Evolutionary conservation across 192 early-diverging fungal species (phyloP).

Genomic region (Spinellus fusiger): DNA sequence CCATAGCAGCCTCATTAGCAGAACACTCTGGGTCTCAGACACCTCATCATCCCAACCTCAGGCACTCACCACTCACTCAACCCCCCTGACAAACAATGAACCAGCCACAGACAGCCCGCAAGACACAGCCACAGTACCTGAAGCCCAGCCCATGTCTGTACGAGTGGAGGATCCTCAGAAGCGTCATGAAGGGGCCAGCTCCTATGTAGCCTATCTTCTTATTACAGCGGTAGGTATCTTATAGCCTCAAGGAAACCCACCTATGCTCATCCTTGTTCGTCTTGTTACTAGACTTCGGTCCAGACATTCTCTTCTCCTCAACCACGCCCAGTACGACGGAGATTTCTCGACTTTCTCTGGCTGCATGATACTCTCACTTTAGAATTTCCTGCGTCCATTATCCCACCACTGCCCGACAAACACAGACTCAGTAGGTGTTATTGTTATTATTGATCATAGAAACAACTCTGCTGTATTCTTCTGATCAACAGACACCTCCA

Average conservation of each 20-base stretch:
- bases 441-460: background rate
- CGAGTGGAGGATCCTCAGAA: conserved; percentile 12
- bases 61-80: too few relatives aligned
- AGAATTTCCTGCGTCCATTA: conserved; percentile 73
- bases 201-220: conserved; percentile 6
- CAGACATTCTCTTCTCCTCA: conserved; percentile 7
- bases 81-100: too few relatives aligned
- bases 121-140: background rate
- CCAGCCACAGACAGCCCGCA: background rate
- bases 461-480: too few relatives aligned
- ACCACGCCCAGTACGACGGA: conserved; percentile 66
- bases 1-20: too few relatives aligned
- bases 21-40: too few relatives aligned
- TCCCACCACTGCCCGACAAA: conserved; percentile 91
- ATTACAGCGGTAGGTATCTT: conserved; percentile 8
- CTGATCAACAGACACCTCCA: too few relatives aligned
- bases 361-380: conserved; percentile 69
- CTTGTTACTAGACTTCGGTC: conserved; percentile 9
- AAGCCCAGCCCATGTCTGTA: conserved; percentile 5
- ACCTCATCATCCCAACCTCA: too few relatives aligned
- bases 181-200: background rate
- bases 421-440: conserved; percentile 73
- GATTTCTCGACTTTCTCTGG: conserved; percentile 96
- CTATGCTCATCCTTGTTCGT: too few relatives aligned
- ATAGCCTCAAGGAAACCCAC: too few relatives aligned